Base-by-base conservation (phyloP, 2,329 filamentous ascomycete genomes). In the Spiromastix sp. region DNA sequence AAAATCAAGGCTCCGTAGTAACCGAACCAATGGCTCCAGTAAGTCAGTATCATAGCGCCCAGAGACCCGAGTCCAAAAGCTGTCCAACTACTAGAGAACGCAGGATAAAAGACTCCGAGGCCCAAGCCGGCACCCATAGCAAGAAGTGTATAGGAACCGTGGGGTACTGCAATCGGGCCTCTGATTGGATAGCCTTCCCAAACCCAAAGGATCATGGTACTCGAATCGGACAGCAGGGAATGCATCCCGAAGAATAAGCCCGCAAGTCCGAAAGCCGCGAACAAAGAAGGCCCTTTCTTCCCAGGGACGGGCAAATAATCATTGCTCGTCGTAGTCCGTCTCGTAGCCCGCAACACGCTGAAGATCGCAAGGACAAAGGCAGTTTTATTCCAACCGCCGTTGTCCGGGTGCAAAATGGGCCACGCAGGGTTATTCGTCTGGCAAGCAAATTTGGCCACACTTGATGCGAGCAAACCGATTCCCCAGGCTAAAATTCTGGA, bases 161-260 rank as follows among this genome's bases (percentile, higher is more conserved):
- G 86, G n/a, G 86, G 85, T 31, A 80, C 85, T 42, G 86, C 77
- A 32, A 91, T 75, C 2, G 91, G 91, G 5, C 91, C 91, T 32
- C 82, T 77, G 26, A 96, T 75, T 10, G 91, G 91, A 50, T 83
- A 98, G 5, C 91, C 91, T 48, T 95, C 86, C 91, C 91, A 98
- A 2, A 85, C 85, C 91, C 91, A 98, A 11, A 87, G 71, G 39
- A 96, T 95, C 86, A 98, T 96, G 36, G 91, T 98, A 65, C 91
- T 96, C 0, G 87, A 93, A 56, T 98, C 91, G 0, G 91, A 95
- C 8, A 98, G 72, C 7, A 98, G 68, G 1, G 87, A 95, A 56
- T 96, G 91, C 52, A 96, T 70, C 4, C 74, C 84, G 51, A 98
- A 98, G 52, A 95, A 71, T 5, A 95, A 60, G 19, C 86, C 89